A percentile compares a stretch with the other conserved stretches of the same genome.
Evolutionary conservation across 2,329 filamentous ascomycete genomes (phyloP).

Genomic region (Aspergillus proliferans): DNA sequence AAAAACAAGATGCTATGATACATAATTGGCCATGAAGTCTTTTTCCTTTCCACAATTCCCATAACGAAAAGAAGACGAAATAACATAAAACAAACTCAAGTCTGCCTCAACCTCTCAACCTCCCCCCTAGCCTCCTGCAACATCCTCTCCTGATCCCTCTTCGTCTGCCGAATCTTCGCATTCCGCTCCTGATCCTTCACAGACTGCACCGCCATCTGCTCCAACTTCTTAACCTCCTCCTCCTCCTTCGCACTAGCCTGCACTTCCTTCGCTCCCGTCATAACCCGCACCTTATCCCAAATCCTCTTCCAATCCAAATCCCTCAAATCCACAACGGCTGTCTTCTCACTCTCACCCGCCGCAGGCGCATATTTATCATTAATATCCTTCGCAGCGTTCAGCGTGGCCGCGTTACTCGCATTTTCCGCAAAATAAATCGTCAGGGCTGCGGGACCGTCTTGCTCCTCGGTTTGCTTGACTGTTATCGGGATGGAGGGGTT

Average conservation of each 20-base stretch:
- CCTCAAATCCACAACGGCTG: conserved; percentile 34
- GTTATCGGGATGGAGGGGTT: conserved; percentile 82
- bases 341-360: conserved; percentile 24
- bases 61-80: background rate
- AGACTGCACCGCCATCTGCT: conserved; percentile 28
- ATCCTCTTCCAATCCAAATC: conserved; percentile 36
- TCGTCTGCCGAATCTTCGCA: conserved; percentile 34
- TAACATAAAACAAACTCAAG: conserved; percentile 15
- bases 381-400: conserved; percentile 17
- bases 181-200: conserved; percentile 36
- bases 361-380: conserved; percentile 30
- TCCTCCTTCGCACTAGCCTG: conserved; percentile 28
- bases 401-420: conserved; percentile 21
- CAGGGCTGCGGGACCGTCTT: conserved; percentile 36
- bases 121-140: conserved; percentile 40
- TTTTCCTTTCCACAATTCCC: conserved; percentile 8
- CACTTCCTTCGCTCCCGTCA: conserved; percentile 37
- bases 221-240: conserved; percentile 29
- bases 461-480: conserved; percentile 61
- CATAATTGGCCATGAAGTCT: conserved; percentile 9
- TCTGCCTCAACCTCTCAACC: conserved; percentile 35
- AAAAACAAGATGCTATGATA: conserved; percentile 19
- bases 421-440: conserved; percentile 38
- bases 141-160: conserved; percentile 41
- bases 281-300: conserved; percentile 36